Conservation (phyloP, 2,329 filamentous ascomycete species). For the Fusarium haematococcum region DNA sequence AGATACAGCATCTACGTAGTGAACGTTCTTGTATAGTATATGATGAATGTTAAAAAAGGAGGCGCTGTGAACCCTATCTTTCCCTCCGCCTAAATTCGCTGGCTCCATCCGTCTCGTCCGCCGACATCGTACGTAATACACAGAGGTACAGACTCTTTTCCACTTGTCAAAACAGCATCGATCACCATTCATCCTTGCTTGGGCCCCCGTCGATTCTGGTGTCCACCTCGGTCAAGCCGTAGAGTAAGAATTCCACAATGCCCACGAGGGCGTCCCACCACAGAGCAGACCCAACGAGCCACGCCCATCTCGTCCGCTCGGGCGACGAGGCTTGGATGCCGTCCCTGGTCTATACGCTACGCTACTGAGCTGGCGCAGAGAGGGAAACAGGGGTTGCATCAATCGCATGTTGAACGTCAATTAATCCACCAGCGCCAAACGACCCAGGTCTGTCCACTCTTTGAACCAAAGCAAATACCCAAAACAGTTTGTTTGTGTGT, state of each 20-base stretch:
- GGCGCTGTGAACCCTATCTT: constrained; percentile 30
- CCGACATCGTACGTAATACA: constrained; percentile 36
- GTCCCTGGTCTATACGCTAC: constrained; percentile 24
- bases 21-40: constrained; percentile 35
- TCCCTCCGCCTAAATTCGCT: constrained; percentile 18
- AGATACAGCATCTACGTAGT: constrained; percentile 9
- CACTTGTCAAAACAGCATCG: constrained; percentile 11
- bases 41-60: constrained; percentile 37
- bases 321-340: constrained; percentile 15
- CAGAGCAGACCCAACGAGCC: constrained; percentile 11
- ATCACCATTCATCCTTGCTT: constrained; percentile 11
- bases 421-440: constrained; percentile 49
- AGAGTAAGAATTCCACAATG: constrained; percentile 16
- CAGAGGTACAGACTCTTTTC: constrained; percentile 36
- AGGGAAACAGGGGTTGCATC: constrained; percentile 37
- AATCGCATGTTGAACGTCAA: constrained; percentile 40
- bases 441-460: constrained; percentile 47
- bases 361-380: constrained; percentile 5
- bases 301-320: constrained; percentile 4
- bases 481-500: constrained; percentile 37
- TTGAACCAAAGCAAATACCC: constrained; percentile 48
- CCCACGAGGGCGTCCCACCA: constrained; percentile 16
- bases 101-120: constrained; percentile 14
- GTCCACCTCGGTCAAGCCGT: constrained; percentile 8
- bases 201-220: constrained; percentile 11